Conservation (phyloP, 2,329 filamentous ascomycete genomes). For the Xylaria sp. region DNA sequence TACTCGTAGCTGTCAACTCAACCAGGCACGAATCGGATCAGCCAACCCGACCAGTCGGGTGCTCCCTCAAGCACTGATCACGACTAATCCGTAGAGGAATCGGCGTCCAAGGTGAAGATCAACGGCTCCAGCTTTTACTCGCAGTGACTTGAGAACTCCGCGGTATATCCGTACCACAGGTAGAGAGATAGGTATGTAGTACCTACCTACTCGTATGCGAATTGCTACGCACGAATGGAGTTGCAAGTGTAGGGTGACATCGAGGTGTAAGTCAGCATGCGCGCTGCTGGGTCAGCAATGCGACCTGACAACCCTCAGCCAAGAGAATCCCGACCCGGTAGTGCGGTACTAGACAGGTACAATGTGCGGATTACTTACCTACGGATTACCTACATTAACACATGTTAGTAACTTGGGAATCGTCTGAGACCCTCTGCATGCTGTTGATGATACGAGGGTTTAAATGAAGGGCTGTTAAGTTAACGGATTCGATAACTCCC, state of each 20-base stretch:
- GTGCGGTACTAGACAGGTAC: slow-evolving; percentile 7
- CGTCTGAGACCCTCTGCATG: neutral
- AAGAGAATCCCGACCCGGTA: slow-evolving; percentile 13
- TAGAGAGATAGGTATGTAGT: neutral
- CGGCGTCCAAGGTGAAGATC: slow-evolving; percentile 1
- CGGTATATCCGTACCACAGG: too few relatives aligned
- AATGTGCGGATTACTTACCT: neutral
- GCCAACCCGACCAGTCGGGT: neutral
- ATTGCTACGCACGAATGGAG: too few relatives aligned
- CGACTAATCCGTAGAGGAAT: neutral
- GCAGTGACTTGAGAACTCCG: too few relatives aligned
- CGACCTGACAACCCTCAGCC: slow-evolving; percentile 10
- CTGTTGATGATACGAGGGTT: neutral
- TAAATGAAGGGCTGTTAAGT: neutral
- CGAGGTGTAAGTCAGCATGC: slow-evolving; percentile 9
- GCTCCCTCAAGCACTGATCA: neutral
- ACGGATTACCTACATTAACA: neutral
- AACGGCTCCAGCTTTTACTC: neutral
- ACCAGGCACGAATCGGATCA: neutral
- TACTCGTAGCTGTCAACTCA: too few relatives aligned
- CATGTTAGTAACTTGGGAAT: neutral
- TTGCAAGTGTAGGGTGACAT: slow-evolving; percentile 4
- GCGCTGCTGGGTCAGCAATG: slow-evolving; percentile 6
- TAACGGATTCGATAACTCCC: neutral
- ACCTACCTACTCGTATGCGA: too few relatives aligned